Conservation (phyloP, 306 rosid genomes). For the Begonia loranthoides region DNA sequence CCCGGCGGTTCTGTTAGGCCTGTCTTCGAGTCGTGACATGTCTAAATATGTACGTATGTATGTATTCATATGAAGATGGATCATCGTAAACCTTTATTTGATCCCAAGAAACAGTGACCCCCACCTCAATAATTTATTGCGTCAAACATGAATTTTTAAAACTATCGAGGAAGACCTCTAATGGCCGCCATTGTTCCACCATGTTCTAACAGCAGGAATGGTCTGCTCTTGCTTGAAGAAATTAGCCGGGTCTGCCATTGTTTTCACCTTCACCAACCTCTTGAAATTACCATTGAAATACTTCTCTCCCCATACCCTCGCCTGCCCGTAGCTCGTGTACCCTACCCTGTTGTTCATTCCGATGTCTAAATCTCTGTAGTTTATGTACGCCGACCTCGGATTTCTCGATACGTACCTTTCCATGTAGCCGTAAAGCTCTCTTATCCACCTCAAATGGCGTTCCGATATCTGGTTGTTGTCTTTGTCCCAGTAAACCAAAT, state of each 20-base stretch:
- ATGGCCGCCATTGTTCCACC: too few species aligned
- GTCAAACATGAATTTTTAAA: too few species aligned
- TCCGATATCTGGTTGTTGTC: slow-evolving; percentile 12
- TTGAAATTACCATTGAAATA: not conserved
- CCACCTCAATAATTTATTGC: too few species aligned
- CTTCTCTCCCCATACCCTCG: slow-evolving; percentile 14
- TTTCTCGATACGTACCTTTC: slow-evolving; percentile 43
- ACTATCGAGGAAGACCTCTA: too few species aligned
- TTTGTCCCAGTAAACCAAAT: slow-evolving; percentile 23
- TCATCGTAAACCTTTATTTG: too few species aligned
- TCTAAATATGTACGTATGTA: too few species aligned
- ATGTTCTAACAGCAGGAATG: not conserved
- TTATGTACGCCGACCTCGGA: slow-evolving; percentile 62
- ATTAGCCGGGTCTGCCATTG: not conserved
- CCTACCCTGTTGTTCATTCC: slow-evolving; percentile 31
- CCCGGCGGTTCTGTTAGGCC: too few species aligned
- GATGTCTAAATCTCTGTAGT: slow-evolving; percentile 60
- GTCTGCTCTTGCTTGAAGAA: not conserved
- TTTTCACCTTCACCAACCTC: not conserved
- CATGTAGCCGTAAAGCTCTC: slow-evolving; percentile 42
- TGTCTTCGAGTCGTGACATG: too few species aligned
- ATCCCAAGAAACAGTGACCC: too few species aligned
- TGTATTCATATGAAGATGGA: too few species aligned
- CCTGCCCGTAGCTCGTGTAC: slow-evolving; percentile 22
- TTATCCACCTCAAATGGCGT: slow-evolving; percentile 31